Base-by-base conservation (phyloP, 495 filamentous ascomycete species). In the Corynascus novoguineensis region DNA sequence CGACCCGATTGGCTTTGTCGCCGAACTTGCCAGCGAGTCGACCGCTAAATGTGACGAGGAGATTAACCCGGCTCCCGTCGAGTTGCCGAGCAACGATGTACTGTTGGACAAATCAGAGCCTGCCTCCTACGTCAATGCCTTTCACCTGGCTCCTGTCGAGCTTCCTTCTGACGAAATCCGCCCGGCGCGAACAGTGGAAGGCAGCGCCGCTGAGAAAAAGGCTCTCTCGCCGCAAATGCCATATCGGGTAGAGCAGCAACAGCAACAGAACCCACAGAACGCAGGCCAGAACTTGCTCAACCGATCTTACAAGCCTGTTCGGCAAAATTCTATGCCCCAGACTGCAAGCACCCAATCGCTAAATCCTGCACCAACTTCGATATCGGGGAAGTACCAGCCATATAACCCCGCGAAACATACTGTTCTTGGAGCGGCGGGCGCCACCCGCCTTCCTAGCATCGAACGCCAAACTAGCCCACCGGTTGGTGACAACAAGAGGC, bases 1-100 rank as follows among this genome's bases (percentile, higher is more conserved):
- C 34, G 66, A 72, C 22, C 70, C 76, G 0, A 55, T 75, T 27
- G 74, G 75, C n/a, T 59, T 68, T n/a, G 64, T 79, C 21, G 68
- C 76, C 4, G 76, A 79, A 58, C 61, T 79, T 22, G 57, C 66
- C 48, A 76, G 66, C 49, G 69, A 72, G 28, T 25, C 48, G 32
- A 73, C 63, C 38, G 71, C 50, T 50, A 67, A 45, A 55, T 70
- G 64, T 61, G 67, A 57, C 45, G 68, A 65, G 35, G 74, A 65
- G 62, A 70, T 59, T 50, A 55, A 78, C 45, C 67, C 76, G 14
- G 63, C 74, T 6, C 73, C 75, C 1, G 65, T 77, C 14, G 76
- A 78, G 54, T 31, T 78, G 40, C 74, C 69, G 8, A 58, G 55
- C 37, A 58, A 65, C 24, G 56, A 64, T 9, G 41, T 64, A 0